Evolutionary conservation across 345 rosid genomes (phyloP).

Genomic region (Hevea brasiliensis): DNA sequence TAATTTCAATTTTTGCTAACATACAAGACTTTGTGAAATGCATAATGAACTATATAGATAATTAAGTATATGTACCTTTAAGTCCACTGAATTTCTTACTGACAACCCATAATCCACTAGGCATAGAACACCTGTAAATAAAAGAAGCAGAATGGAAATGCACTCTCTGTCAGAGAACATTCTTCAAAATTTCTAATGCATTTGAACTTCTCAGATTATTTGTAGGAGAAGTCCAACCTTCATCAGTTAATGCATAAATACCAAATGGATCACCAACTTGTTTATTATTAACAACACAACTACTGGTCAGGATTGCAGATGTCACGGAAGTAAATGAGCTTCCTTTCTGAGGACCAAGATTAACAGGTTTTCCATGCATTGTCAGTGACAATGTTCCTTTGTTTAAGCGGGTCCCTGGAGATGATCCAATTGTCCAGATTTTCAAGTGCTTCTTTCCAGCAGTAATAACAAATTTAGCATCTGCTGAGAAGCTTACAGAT

Average conservation of each 20-base stretch:
- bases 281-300: constrained; percentile 28
- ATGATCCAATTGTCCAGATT: constrained; percentile 61
- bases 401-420: constrained; percentile 50
- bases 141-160: constrained; percentile 13
- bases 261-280: constrained; percentile 37
- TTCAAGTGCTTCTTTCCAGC: constrained; percentile 83
- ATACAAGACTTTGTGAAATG: background rate
- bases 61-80: constrained; percentile 48
- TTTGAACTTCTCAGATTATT: constrained; percentile 18
- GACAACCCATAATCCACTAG: constrained; percentile 48
- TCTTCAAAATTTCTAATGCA: constrained; percentile 19
- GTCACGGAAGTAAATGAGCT: constrained; percentile 61
- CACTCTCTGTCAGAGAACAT: constrained; percentile 2
- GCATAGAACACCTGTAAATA: constrained; percentile 60
- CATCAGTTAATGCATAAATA: constrained; percentile 61
- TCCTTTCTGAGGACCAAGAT: constrained; percentile 59
- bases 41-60: background rate
- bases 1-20: background rate
- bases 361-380: constrained; percentile 55
- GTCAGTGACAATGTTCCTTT: constrained; percentile 39
- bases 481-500: constrained; percentile 64
- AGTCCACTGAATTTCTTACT: constrained; percentile 50
- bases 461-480: constrained; percentile 63
- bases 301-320: constrained; percentile 35
- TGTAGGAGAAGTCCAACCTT: constrained; percentile 45